Evolutionary conservation across 305 asterid species (phyloP), one percentile per base, ranked within the genome.

Genomic region (Fraxinus paxiana): DNA sequence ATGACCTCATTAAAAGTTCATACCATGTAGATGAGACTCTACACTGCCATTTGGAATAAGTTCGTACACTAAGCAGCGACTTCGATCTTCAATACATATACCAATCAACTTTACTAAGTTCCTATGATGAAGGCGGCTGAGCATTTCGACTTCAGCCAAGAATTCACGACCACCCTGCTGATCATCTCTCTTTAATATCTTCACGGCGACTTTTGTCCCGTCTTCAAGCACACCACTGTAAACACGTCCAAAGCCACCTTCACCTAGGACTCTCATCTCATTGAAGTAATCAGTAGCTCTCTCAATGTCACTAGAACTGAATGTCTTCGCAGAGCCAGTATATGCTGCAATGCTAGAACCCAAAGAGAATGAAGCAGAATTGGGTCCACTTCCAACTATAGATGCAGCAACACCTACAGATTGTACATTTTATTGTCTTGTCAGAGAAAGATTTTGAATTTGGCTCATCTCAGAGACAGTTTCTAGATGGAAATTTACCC

Each of bases 131-230:
- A 96, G 98, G 54, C 99, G 96, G 87, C 98, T 90, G 69, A 96
- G 97, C 97, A 96, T 96, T 91, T 96, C 99, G 26, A 96, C 96
- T 90, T 96, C 98, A 10, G 99, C 97, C 87, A 96, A 83, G 90
- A 94, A 96, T 82, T 94, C 98, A 12, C 98, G 95, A 61, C 90
- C 89, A 3, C 99, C 95, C 80, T 93, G 98, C 78, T 94, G 97
- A 83, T 94, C 98, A 24, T 87, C 92, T 86, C 98, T 90, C 86
- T 96, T 96, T 83, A 94, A 97, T 71, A 96, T 74, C 85, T 96
- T 96, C 76, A 94, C 91, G 3, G 99, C 99, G 65, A 93, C 92
- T 83, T 87, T 79, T 30, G 88, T 90, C 83, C 97, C 97, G 70
- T 96, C 95, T 12, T 93, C 96, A 28, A 96, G 93, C 34, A 87